Conservation (phyloP, 768 basidiomycete species). For the Cubamyces lactineus region DNA sequence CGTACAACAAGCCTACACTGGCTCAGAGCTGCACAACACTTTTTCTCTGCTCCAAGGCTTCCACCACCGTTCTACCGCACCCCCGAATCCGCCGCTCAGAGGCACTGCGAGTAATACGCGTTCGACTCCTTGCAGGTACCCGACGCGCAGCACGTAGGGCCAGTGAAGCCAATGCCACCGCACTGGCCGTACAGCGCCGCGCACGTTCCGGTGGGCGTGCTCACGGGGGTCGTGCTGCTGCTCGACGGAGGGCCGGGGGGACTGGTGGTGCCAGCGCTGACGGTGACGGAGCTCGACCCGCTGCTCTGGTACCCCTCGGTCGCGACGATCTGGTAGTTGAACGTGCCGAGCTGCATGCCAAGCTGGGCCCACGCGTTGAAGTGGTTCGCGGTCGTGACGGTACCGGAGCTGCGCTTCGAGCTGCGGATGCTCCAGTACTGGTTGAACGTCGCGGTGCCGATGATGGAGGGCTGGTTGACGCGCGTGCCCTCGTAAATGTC, state of each 20-base stretch:
- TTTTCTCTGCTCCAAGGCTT: too few species aligned
- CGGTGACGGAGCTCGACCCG: constrained; percentile 26
- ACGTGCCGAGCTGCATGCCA: constrained; percentile 44
- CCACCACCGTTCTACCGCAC: too few species aligned
- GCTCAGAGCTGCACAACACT: too few species aligned
- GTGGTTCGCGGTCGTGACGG: constrained; percentile 40
- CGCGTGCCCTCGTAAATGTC: constrained; percentile 44
- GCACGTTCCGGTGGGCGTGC: too few species aligned
- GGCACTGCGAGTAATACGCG: not conserved
- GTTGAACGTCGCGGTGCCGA: constrained; percentile 47
- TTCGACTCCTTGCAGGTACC: not conserved
- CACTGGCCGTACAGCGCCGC: constrained; percentile 1
- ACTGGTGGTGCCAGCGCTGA: too few species aligned
- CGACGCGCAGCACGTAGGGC: not conserved
- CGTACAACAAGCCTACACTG: too few species aligned
- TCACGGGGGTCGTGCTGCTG: too few species aligned
- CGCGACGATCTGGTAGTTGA: constrained; percentile 51
- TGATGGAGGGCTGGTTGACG: constrained; percentile 46
- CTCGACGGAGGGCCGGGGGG: too few species aligned
- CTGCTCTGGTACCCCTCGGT: constrained; percentile 50
- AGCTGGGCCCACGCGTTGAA: constrained; percentile 46
- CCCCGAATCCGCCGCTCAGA: not conserved
- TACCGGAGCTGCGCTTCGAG: constrained; percentile 35
- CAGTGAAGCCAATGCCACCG: not conserved
- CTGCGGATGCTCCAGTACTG: constrained; percentile 52